Evolutionary conservation across 2,329 filamentous ascomycete species (phyloP).

Genomic region (Talaromyces sp.): DNA sequence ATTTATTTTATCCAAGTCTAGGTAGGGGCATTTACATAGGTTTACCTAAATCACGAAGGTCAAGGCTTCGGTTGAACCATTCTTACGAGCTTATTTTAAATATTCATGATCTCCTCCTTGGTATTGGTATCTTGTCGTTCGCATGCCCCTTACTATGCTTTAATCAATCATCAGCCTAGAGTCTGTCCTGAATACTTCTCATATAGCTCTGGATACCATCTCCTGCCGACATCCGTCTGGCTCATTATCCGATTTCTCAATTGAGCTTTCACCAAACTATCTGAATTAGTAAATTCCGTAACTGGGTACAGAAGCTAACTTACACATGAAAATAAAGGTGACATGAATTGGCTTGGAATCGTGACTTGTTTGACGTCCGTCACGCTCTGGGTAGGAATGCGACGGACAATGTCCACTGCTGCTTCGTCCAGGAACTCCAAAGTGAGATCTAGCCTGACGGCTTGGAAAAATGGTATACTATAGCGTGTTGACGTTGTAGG

Average conservation of each 20-base stretch:
- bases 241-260: conserved; percentile 34
- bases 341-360: conserved; percentile 35
- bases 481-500: conserved; percentile 32
- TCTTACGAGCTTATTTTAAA: too few species aligned
- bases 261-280: conserved; percentile 35
- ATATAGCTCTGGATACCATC: conserved; percentile 33
- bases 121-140: too few species aligned
- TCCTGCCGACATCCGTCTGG: conserved; percentile 32
- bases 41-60: too few species aligned
- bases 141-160: too few species aligned
- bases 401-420: conserved; percentile 27
- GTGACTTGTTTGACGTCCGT: conserved; percentile 30
- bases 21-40: too few species aligned
- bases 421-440: conserved; percentile 39
- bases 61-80: too few species aligned
- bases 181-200: conserved; percentile 25
- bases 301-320: conserved; percentile 12
- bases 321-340: conserved; percentile 32
- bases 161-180: conserved; percentile 6
- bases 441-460: conserved; percentile 46
- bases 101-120: not conserved
- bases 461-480: conserved; percentile 55
- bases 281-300: not conserved
- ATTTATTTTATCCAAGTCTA: too few species aligned
- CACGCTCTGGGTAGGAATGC: conserved; percentile 28